Percentiles rank a stretch among this genome's conserved stretches.
Conservation (phyloP, 768 basidiomycete genomes). For the Lactifluus hygrophoroides region DNA sequence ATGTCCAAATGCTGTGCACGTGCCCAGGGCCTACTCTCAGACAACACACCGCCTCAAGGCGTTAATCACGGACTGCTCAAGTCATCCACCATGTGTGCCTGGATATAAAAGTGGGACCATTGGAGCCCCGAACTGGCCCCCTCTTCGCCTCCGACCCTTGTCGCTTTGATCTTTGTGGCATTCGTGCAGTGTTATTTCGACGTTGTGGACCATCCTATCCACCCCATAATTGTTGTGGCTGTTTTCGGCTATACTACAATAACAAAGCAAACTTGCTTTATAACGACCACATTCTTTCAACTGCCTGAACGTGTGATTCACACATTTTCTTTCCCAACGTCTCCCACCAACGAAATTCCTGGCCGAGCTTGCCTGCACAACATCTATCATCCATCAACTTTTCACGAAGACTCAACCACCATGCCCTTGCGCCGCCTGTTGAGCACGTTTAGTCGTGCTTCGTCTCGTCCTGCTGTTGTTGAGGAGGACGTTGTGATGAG, state of each 20-base stretch:
- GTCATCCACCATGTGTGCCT: background rate
- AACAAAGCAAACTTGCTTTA: slow-evolving; percentile 3
- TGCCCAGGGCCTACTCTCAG: no score
- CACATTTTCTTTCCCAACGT: background rate
- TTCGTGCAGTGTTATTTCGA: background rate
- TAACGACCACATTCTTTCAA: slow-evolving; percentile 1
- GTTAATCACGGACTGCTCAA: background rate
- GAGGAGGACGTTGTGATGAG: slow-evolving; percentile 6
- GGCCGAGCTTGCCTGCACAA: no score
- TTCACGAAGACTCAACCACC: background rate
- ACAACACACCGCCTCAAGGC: background rate
- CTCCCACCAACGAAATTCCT: background rate
- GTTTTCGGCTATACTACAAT: background rate
- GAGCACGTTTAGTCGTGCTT: background rate
- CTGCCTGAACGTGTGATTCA: background rate
- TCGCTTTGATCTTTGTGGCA: no score
- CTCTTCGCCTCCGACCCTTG: background rate
- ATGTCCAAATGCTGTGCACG: no score
- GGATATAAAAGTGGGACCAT: background rate
- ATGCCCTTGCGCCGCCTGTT: slow-evolving; percentile 7
- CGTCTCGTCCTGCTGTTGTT: background rate
- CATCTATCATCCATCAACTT: no score
- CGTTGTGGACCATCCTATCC: background rate
- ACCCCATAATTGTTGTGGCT: background rate
- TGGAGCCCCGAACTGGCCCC: background rate